These are phyloP conservation scores for Purpureocillium takamizusanense DNA, from an alignment of 2,329 filamentous ascomycete genomes.

Conservation along the genomic window DNA sequence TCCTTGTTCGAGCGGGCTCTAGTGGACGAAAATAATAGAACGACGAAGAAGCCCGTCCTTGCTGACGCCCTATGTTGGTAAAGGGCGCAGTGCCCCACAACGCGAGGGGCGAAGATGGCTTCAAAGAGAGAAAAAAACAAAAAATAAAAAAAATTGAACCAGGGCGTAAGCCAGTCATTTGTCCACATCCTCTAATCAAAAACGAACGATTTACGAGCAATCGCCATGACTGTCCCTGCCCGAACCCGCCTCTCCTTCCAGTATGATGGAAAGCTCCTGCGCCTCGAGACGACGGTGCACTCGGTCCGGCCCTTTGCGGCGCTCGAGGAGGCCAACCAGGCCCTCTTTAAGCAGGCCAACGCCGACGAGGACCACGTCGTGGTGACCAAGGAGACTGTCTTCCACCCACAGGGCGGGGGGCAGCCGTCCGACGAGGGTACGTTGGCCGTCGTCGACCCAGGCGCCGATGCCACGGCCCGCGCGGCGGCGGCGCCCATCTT, in stretches of 20 bases:
- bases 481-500: constrained; percentile 16
- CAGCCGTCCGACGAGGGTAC: constrained; percentile 60
- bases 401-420: constrained; percentile 67
- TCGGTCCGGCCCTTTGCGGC: constrained; percentile 38
- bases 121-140: too few relatives aligned
- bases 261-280: constrained; percentile 31
- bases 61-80: too few relatives aligned
- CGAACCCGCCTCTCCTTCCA: constrained; percentile 36
- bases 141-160: too few relatives aligned
- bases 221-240: not conserved
- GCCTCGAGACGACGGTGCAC: constrained; percentile 32
- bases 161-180: too few relatives aligned
- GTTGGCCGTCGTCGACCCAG: constrained; percentile 43
- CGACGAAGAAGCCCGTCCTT: too few relatives aligned
- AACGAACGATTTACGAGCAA: too few relatives aligned
- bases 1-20: too few relatives aligned
- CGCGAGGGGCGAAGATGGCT: too few relatives aligned
- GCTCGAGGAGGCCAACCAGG: constrained; percentile 40
- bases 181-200: too few relatives aligned
- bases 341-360: constrained; percentile 48
- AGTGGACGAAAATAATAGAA: too few relatives aligned
- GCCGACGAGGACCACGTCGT: constrained; percentile 45
- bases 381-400: constrained; percentile 58
- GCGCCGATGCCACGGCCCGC: constrained; percentile 20
- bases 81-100: too few relatives aligned